phyloP scores from a whole-genome alignment of 2,329 filamentous ascomycete genomes.

The Drechslerella dactyloides region DNA sequence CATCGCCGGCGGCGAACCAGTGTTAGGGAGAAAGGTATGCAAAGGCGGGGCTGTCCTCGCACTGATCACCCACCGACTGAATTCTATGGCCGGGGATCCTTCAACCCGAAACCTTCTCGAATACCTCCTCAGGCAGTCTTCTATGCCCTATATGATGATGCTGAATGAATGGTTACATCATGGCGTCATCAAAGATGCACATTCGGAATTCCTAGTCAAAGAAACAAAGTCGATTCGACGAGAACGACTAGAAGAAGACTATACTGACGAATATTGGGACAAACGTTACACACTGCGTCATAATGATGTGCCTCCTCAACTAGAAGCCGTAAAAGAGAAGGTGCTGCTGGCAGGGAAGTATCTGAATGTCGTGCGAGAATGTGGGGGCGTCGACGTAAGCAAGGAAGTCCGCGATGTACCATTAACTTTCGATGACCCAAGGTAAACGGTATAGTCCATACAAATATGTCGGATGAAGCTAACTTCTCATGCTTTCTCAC shows the following conservation, averaged over 20 bases:
- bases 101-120: conserved; percentile 82
- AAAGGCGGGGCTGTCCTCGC: conserved; percentile 96
- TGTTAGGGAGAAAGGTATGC: conserved; percentile 87
- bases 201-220: conserved; percentile 91
- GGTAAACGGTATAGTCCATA: conserved; percentile 21
- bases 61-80: conserved; percentile 80
- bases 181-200: conserved; percentile 90
- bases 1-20: conserved; percentile 72
- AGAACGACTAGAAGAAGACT: conserved; percentile 90
- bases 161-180: conserved; percentile 98
- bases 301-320: conserved; percentile 86
- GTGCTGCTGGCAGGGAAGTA: conserved; percentile 96
- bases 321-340: conserved; percentile 89
- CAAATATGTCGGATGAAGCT: not conserved
- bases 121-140: conserved; percentile 82
- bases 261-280: conserved; percentile 99
- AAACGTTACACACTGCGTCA: conserved; percentile 94
- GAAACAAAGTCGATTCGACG: conserved; percentile 94
- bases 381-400: conserved; percentile 91
- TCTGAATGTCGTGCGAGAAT: conserved; percentile 95
- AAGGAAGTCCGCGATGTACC: conserved; percentile 88
- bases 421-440: conserved; percentile 82
- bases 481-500: not conserved
- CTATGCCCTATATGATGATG: conserved; percentile 96
- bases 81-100: conserved; percentile 91